These are phyloP conservation scores for Picea glauca DNA, from an alignment of 75 land plant species.

Conservation along the genomic window DNA sequence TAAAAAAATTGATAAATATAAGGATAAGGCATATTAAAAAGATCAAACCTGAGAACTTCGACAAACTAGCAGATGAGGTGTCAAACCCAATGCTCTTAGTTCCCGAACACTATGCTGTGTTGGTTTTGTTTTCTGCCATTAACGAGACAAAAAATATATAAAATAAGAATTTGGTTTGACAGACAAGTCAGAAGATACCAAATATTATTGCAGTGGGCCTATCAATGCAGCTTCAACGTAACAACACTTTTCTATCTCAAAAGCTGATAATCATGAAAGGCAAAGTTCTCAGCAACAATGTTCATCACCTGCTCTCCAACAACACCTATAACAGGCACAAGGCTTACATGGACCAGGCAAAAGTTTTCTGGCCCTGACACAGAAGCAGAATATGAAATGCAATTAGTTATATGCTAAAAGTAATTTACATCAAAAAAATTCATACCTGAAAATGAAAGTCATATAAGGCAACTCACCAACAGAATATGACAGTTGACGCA, in stretches of 20 bases:
- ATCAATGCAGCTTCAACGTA: no score
- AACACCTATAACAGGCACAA: slow-evolving; percentile 61
- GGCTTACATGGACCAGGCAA: slow-evolving; percentile 68
- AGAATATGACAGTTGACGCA: slow-evolving; percentile 64
- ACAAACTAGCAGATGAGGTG: slow-evolving; percentile 58
- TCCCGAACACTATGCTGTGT: slow-evolving; percentile 71
- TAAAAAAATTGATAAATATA: not conserved
- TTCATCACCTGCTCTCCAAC: slow-evolving; percentile 60
- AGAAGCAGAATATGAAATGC: no score
- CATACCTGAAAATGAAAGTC: not conserved
- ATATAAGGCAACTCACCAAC: slow-evolving; percentile 33
- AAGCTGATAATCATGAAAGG: not conserved
- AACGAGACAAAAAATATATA: not conserved
- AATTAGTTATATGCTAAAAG: not conserved
- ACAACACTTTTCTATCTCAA: not conserved
- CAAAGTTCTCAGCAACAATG: not conserved
- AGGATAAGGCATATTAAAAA: not conserved
- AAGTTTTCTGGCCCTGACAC: slow-evolving; percentile 47
- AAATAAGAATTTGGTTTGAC: not conserved
- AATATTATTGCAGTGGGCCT: not conserved
- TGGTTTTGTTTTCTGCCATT: slow-evolving; percentile 65
- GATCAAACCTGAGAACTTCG: slow-evolving; percentile 46
- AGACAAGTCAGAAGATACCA: not conserved
- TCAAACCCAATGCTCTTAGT: slow-evolving; percentile 56
- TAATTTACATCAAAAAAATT: not conserved